Evolutionary conservation across 164 flowering plant species (phyloP), one percentile per base, ranked within the genome.

Genomic region (Stephania yunnanensis): DNA sequence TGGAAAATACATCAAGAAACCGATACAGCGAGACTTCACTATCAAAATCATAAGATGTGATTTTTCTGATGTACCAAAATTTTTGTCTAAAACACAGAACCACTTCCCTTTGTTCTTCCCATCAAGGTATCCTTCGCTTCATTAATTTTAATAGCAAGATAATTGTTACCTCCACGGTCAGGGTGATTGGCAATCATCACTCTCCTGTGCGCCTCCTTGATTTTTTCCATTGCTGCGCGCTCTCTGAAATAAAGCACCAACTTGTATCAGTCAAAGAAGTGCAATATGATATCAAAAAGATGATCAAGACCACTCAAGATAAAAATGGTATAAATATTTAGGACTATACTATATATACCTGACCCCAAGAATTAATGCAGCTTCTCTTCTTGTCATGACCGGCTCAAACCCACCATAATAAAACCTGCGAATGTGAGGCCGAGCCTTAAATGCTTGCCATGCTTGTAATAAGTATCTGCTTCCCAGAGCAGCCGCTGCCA

Each of bases 101-200:
- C 82, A 71, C 74, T 29, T 7, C 78, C 78, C 70, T 67, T 74
- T 6, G 76, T 74, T 71, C 52, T 80, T 20, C 83, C 81, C 22
- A 29, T 17, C 77, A 85, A 42, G 2, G 83, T 2, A n/a, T 83
- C 84, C 71, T 80, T 85, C 2, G 87, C 87, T 73, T 85, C 87
- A 13, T 83, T 83, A 31, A 85, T 76, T 77, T 85, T 85, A 0
- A 77, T 64, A 78, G 86, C 85, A 42, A 85, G 83, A 79, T 83
- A 83, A 66, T 77, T 80, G 77, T 83, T 85, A 3, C 87, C 87
- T 25, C 86, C 87, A 30, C 70, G 29, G 45, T 85, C 85, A 20
- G 87, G 88, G 69, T 86, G 88, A 79, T 84, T 86, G 19, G 80
- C 85, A 50, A 82, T 75, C 85, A 85, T 86, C 73, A 85, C 86